phyloP scores from a whole-genome alignment of 1,284 basidiomycete species.

The Trametes polyzona region DNA sequence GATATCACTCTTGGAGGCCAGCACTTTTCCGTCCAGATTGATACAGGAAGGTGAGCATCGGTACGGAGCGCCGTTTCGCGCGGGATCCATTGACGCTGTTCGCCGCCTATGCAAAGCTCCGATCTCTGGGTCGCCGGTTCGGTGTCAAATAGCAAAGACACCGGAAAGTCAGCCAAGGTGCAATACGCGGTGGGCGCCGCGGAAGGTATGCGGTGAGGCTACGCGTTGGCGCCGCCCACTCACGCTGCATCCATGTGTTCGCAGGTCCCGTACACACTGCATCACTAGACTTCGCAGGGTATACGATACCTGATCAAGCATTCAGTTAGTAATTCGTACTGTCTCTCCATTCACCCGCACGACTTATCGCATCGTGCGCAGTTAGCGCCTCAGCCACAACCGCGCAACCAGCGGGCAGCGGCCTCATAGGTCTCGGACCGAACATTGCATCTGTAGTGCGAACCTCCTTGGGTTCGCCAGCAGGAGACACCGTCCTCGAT shows the following conservation, averaged over 20 bases:
- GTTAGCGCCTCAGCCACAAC: slow-evolving; percentile 29
- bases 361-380: slow-evolving; percentile 1
- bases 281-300: slow-evolving; percentile 54
- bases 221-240: not conserved
- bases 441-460: slow-evolving; percentile 37
- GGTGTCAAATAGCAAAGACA: slow-evolving; percentile 44
- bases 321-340: slow-evolving; percentile 49
- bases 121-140: slow-evolving; percentile 61
- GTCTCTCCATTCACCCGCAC: not conserved
- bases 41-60: slow-evolving; percentile 63
- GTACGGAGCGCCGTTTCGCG: not conserved
- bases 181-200: slow-evolving; percentile 53
- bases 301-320: slow-evolving; percentile 55
- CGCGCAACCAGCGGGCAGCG: slow-evolving; percentile 25
- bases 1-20: slow-evolving; percentile 54
- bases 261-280: slow-evolving; percentile 55
- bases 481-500: slow-evolving; percentile 55
- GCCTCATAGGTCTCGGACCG: slow-evolving; percentile 45
- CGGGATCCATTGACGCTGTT: not conserved
- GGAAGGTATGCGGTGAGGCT: slow-evolving; percentile 38
- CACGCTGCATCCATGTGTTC: slow-evolving; percentile 1
- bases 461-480: slow-evolving; percentile 19
- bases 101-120: slow-evolving; percentile 38
- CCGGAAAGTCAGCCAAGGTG: slow-evolving; percentile 44
- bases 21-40: slow-evolving; percentile 53